A percentile compares a stretch with the other conserved stretches of the same genome.
These are phyloP conservation scores for Corymbia maculata DNA, from an alignment of 345 rosid species.

Conservation along the genomic window DNA sequence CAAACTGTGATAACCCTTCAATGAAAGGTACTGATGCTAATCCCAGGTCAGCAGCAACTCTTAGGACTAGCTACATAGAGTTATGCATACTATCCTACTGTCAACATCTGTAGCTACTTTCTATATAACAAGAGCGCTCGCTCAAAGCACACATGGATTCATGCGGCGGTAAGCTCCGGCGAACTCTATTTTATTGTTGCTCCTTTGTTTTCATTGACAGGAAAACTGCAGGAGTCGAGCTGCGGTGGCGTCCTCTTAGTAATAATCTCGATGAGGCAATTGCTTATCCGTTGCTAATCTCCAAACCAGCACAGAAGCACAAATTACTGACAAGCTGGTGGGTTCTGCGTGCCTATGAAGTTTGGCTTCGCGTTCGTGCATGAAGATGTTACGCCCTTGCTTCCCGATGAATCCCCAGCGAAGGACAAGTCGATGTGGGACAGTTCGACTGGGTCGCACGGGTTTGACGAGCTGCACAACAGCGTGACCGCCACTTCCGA, in stretches of 20 bases:
- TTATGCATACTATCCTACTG: background rate
- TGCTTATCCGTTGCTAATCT: background rate
- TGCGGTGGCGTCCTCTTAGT: background rate
- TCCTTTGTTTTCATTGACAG: background rate
- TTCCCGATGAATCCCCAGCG: background rate
- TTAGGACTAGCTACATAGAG: background rate
- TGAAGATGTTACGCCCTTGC: background rate
- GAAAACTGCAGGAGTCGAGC: background rate
- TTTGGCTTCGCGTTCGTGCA: constrained; percentile 10
- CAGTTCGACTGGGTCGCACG: constrained; percentile 19
- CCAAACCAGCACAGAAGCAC: background rate
- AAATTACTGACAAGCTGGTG: background rate
- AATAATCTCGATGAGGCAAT: background rate
- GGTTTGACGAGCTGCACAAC: constrained; percentile 15
- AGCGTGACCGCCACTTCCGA: constrained; percentile 10
- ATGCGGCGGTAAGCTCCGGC: background rate
- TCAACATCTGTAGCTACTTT: background rate
- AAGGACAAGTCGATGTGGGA: constrained; percentile 8
- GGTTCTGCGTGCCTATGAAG: constrained; percentile 3
- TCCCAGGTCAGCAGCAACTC: background rate
- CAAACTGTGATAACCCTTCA: background rate
- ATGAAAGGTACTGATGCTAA: background rate
- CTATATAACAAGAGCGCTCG: background rate
- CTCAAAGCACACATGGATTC: background rate
- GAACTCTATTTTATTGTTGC: no score